These are phyloP conservation scores for Brassica carinata DNA, from an alignment of 345 rosid genomes.

Conservation along the genomic window DNA sequence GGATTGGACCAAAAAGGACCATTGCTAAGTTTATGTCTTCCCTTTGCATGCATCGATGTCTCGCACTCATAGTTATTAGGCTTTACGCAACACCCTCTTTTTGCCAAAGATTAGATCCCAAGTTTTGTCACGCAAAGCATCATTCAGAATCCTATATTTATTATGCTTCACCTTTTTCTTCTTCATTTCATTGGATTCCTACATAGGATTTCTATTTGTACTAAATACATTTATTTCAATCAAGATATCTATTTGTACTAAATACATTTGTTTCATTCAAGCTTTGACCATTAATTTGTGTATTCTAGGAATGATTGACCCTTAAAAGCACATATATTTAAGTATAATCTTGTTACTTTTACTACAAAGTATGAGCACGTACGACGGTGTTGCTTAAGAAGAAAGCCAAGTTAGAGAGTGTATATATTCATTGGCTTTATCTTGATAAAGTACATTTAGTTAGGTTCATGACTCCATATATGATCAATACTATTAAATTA, in stretches of 20 bases:
- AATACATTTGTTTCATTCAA: neutral
- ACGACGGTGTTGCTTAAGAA: constrained; percentile 28
- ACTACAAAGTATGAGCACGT: constrained; percentile 10
- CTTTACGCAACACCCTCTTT: constrained; percentile 38
- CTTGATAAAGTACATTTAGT: constrained; percentile 8
- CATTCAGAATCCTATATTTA: constrained; percentile 17
- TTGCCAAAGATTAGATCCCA: constrained; percentile 35
- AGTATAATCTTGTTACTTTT: neutral
- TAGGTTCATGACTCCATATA: constrained; percentile 6
- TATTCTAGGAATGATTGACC: constrained; percentile 1
- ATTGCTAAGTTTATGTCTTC: constrained; percentile 34
- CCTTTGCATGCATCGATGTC: constrained; percentile 38
- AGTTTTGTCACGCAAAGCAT: constrained; percentile 32
- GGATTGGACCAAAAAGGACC: constrained; percentile 39
- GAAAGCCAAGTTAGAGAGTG: constrained; percentile 19
- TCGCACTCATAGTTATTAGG: constrained; percentile 36
- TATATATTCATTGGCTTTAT: constrained; percentile 24
- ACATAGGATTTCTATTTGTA: constrained; percentile 19
- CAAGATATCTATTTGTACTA: neutral
- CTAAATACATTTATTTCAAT: neutral
- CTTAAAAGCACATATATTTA: neutral
- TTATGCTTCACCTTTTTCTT: constrained; percentile 8
- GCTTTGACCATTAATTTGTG: neutral
- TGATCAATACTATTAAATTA: neutral
- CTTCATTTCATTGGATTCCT: constrained; percentile 27